A percentile compares a stretch with the other conserved stretches of the same genome.
These are phyloP conservation scores for Leccinellum luteum DNA, from an alignment of 768 basidiomycete species.

Conservation along the genomic window DNA sequence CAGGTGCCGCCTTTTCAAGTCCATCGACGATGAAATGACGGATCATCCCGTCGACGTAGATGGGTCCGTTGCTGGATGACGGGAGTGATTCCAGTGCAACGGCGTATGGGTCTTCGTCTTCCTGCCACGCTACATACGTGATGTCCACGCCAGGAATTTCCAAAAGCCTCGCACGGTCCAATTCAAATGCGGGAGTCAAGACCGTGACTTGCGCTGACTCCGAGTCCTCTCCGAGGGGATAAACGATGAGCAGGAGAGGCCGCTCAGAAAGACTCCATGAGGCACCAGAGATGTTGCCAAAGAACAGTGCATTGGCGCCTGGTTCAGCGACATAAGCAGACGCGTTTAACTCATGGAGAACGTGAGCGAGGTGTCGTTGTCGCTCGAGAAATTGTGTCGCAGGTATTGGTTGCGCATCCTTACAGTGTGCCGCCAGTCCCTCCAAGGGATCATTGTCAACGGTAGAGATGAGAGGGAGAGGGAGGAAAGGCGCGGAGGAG, in stretches of 20 bases:
- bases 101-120: conserved; percentile 65
- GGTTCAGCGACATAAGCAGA: conserved; percentile 81
- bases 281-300: conserved; percentile 60
- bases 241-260: conserved; percentile 67
- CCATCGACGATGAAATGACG: conserved; percentile 67
- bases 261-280: conserved; percentile 77
- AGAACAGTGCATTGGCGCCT: conserved; percentile 67
- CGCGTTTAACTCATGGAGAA: conserved; percentile 48
- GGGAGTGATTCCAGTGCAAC: conserved; percentile 38
- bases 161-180: conserved; percentile 62
- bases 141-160: conserved; percentile 47
- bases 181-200: conserved; percentile 78
- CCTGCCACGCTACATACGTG: conserved; percentile 57
- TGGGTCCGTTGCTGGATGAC: conserved; percentile 28
- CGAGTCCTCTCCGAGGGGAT: conserved; percentile 37
- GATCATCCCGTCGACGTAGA: conserved; percentile 61
- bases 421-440: conserved; percentile 43
- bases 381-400: conserved; percentile 46
- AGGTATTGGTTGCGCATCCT: conserved; percentile 46
- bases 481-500: conserved; percentile 3
- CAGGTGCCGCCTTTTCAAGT: conserved; percentile 44
- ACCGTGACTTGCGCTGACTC: conserved; percentile 50
- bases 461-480: not conserved
- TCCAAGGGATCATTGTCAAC: conserved; percentile 15
- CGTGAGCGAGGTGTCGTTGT: conserved; percentile 52